Evolutionary conservation across 208 protist species (phyloP), one percentile per base, ranked within the genome.

Genomic region (Wallacemonas sp.): DNA sequence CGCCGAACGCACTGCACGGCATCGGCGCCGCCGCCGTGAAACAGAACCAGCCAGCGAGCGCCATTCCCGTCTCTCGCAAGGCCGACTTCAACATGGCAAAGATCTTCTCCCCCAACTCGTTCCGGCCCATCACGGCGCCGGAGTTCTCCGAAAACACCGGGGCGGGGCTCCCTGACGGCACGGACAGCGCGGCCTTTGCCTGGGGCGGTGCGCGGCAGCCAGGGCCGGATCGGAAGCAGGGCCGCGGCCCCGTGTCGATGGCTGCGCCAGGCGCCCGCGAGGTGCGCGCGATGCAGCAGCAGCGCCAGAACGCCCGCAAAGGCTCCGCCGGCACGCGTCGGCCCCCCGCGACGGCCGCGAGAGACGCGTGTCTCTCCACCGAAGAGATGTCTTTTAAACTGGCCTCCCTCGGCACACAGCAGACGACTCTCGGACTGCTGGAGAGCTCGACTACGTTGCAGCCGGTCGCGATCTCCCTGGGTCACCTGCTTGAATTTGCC

Each of bases 401-500:
- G 59, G 88, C 84, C 1, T 92, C 85, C 18, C 59, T 84, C 20
- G 78, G 77, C 23, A 88, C 88, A 14, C 67, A 72, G 2, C 81
- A 94, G 28, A 76, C 76, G 3, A 68, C 79, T 7, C 65, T 91
- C 44, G 84, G 80, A 22, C 63, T 92, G 20, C 64, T 76, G 1
- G 62, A 83, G 42, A 81, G 36, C 57, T 78, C 20, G 50, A 83
- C 23, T 57, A 84, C 67, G 5, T 62, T 61, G 18, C 39, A 59
- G 52, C 81, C 87, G 20, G 81, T 93, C 1, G 76, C 83, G 20
- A 92, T 95, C 41, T 71, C 83, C 49, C 83, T 87, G 50, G 73
- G 80, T 14, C 87, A 95, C 62, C 74, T 95, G 16, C 59, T 79
- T 16, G 81, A 93, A 57, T 95, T 95, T 67, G 82, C 83, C 0